Evolutionary conservation across 192 early-diverging fungal genomes (phyloP).

Genomic region (Entrophospora sp.): DNA sequence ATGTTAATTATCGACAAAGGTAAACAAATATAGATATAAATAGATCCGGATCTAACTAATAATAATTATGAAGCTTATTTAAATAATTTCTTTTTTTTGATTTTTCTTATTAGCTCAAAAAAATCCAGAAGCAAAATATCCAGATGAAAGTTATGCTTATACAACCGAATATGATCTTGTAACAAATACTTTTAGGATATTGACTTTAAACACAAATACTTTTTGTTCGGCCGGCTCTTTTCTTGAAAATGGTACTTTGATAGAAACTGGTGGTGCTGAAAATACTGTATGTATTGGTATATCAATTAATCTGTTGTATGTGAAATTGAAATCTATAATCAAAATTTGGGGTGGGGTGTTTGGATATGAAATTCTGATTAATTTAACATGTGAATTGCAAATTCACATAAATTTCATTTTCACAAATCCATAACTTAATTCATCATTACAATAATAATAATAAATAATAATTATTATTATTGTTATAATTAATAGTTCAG

Average conservation of each 20-base stretch:
- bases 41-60: neutral
- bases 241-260: constrained; percentile 41
- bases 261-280: constrained; percentile 42
- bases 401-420: too few species aligned
- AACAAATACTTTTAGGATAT: constrained; percentile 28
- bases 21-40: constrained; percentile 17
- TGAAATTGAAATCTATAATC: too few species aligned
- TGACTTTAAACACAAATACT: constrained; percentile 41
- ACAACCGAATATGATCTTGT: constrained; percentile 40
- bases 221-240: constrained; percentile 48
- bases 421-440: neutral
- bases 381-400: too few species aligned
- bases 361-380: too few species aligned
- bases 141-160: constrained; percentile 31
- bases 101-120: constrained; percentile 27
- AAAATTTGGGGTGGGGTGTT: too few species aligned
- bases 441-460: too few species aligned
- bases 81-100: neutral
- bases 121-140: constrained; percentile 30
- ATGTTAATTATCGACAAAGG: constrained; percentile 54
- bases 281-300: constrained; percentile 13
- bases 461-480: neutral
- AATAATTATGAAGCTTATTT: neutral
- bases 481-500: neutral
- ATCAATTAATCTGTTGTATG: neutral